A percentile compares a stretch with the other conserved stretches of the same genome.
These are phyloP conservation scores for Myrica gale DNA, from an alignment of 306 rosid genomes.

Conservation along the genomic window DNA sequence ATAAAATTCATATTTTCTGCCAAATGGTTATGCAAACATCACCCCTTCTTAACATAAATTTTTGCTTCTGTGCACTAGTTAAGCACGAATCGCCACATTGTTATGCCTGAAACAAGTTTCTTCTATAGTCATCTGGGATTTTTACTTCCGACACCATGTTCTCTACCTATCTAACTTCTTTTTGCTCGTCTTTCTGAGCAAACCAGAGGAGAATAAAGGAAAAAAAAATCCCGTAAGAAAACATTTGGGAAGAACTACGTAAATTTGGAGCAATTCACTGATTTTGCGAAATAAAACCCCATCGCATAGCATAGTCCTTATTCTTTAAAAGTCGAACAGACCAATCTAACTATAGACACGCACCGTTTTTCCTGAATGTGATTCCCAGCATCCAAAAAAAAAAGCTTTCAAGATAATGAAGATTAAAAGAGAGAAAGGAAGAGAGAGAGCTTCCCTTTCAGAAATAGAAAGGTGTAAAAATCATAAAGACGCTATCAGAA, in stretches of 20 bases:
- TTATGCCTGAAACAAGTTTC: no score
- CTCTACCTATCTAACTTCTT: neutral
- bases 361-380: slow-evolving; percentile 6
- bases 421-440: slow-evolving; percentile 6
- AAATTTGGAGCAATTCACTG: slow-evolving; percentile 4
- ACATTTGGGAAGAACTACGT: neutral
- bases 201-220: slow-evolving; percentile 12
- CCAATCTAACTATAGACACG: slow-evolving; percentile 1
- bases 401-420: slow-evolving; percentile 22
- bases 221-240: slow-evolving; percentile 23
- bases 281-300: slow-evolving; percentile 11
- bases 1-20: neutral
- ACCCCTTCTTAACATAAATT: slow-evolving; percentile 8
- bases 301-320: slow-evolving; percentile 19
- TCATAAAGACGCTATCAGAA: slow-evolving; percentile 33
- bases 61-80: no score
- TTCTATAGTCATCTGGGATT: no score
- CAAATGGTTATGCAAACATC: slow-evolving; percentile 17
- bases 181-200: neutral
- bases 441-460: slow-evolving; percentile 11
- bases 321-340: slow-evolving; percentile 22
- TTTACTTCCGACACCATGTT: no score
- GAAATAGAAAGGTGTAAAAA: slow-evolving; percentile 16
- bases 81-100: no score
- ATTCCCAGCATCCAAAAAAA: slow-evolving; percentile 23